These are phyloP conservation scores for Suhomyces vadensis DNA, from an alignment of 805 yeast genomes.

Conservation along the genomic window DNA sequence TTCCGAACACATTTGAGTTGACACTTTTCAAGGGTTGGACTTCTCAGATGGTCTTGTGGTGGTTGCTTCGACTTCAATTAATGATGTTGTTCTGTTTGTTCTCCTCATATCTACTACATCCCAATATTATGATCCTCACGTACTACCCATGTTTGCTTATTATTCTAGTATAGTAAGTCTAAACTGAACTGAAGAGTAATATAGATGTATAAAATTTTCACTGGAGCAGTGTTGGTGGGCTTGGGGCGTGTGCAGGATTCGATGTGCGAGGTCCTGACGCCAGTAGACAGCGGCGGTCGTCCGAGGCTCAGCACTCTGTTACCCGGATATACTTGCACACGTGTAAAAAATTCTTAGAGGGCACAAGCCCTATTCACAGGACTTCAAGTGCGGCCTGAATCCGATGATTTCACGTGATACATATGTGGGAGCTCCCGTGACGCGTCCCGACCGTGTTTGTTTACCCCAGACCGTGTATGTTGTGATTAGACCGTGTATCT, in stretches of 20 bases:
- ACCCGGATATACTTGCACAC: not conserved
- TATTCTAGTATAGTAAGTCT: slow-evolving; percentile 18
- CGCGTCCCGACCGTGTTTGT: slow-evolving; percentile 4
- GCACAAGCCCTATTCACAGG: slow-evolving; percentile 6
- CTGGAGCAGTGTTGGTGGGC: slow-evolving; percentile 2
- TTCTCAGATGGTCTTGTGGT: too few species aligned
- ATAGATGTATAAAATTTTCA: slow-evolving; percentile 8
- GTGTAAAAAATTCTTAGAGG: not conserved
- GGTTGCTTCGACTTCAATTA: not conserved
- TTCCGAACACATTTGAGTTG: too few species aligned
- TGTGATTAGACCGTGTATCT: too few species aligned
- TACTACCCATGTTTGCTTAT: slow-evolving; percentile 72
- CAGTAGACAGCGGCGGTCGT: not conserved
- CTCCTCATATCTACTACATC: not conserved
- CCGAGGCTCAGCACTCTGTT: not conserved
- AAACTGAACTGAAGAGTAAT: not conserved
- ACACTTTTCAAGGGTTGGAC: too few species aligned
- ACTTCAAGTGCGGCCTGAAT: too few species aligned
- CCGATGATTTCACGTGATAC: too few species aligned
- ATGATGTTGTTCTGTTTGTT: not conserved
- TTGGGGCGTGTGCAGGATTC: slow-evolving; percentile 7
- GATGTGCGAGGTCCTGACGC: not conserved
- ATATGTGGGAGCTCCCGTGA: too few species aligned
- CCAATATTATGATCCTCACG: slow-evolving; percentile 39
- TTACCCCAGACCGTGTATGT: slow-evolving; percentile 6